Conservation (phyloP, 306 rosid genomes). For the Quillaja saponaria region DNA sequence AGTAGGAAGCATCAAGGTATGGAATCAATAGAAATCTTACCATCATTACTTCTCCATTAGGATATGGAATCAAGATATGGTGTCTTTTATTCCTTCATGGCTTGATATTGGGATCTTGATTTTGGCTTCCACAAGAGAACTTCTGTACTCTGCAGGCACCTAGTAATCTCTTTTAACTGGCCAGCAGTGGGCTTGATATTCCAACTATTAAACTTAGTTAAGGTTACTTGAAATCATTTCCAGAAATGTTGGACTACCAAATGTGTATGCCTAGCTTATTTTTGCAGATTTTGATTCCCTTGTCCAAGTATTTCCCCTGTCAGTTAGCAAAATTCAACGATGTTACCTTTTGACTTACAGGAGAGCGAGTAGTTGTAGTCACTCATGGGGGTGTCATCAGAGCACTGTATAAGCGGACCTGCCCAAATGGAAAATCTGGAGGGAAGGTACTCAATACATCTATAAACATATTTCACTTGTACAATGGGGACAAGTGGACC, state of each 20-base stretch:
- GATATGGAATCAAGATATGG: neutral
- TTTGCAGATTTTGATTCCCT: neutral
- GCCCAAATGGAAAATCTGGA: conserved; percentile 38
- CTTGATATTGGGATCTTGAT: conserved; percentile 8
- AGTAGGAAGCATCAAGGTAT: conserved; percentile 75
- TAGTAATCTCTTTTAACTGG: neutral
- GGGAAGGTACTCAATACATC: conserved; percentile 71
- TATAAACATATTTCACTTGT: conserved; percentile 63
- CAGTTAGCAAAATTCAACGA: conserved; percentile 17
- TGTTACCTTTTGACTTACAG: conserved; percentile 42
- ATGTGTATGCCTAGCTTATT: neutral
- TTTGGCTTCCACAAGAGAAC: conserved; percentile 3
- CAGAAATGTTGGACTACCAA: neutral
- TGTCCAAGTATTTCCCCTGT: neutral
- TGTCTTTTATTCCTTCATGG: neutral
- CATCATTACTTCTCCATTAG: neutral
- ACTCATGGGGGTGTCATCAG: conserved; percentile 81
- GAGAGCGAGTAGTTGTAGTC: conserved; percentile 67
- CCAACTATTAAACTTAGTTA: neutral
- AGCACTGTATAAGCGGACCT: conserved; percentile 52
- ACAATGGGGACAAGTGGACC: conserved; percentile 60
- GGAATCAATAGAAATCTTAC: neutral
- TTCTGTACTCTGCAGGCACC: neutral
- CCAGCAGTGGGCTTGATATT: conserved; percentile 17
- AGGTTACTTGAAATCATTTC: neutral